Evolutionary conservation across 2,329 filamentous ascomycete genomes (phyloP).

Genomic region (Tolypocladium amazonense): DNA sequence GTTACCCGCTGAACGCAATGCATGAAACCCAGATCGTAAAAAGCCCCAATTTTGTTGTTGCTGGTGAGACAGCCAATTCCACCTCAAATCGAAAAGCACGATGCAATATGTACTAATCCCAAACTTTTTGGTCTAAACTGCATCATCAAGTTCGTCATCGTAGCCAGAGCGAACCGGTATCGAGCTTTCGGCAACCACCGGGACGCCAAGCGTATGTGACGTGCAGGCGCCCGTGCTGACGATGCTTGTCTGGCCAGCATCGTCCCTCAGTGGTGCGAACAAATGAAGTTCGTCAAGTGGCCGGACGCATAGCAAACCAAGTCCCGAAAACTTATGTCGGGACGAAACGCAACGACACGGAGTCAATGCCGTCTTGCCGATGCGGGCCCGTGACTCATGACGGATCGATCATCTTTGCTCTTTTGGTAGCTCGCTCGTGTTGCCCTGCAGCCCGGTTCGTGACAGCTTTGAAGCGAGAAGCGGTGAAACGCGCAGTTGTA

Average conservation of each 20-base stretch:
- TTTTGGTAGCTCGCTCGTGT: background rate
- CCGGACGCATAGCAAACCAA: background rate
- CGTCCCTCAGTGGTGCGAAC: background rate
- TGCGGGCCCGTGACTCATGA: background rate
- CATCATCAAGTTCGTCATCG: constrained; percentile 6
- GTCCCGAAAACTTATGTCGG: background rate
- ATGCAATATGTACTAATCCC: constrained; percentile 18
- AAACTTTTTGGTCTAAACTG: constrained; percentile 11
- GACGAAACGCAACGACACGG: background rate
- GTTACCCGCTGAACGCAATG: constrained; percentile 27
- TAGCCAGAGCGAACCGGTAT: background rate
- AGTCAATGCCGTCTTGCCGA: background rate
- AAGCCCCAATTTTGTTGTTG: constrained; percentile 14
- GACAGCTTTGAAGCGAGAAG: background rate
- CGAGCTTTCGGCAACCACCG: background rate
- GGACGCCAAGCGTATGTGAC: background rate
- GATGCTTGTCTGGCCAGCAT: background rate
- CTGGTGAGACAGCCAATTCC: constrained; percentile 10
- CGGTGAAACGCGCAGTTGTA: background rate
- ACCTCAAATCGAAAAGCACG: constrained; percentile 12
- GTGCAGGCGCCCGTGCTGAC: background rate
- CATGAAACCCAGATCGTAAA: constrained; percentile 24
- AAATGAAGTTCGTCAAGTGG: background rate
- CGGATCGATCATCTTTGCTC: background rate
- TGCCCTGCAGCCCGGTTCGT: background rate